Percentiles rank a stretch among this genome's conserved stretches.
These are phyloP conservation scores for Hymenoscyphus scutula DNA, from an alignment of 2,329 filamentous ascomycete species.

Conservation along the genomic window DNA sequence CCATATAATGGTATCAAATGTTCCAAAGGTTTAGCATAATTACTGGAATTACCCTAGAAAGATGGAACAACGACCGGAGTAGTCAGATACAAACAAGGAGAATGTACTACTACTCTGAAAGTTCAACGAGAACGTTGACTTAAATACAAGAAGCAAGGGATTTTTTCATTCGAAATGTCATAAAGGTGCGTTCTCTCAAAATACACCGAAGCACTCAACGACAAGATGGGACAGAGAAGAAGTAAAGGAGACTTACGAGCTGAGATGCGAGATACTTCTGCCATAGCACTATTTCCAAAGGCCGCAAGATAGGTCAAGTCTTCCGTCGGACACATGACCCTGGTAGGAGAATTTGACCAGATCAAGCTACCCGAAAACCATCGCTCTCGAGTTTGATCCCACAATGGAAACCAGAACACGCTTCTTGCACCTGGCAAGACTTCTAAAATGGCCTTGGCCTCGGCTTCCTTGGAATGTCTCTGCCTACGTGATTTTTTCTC, in stretches of 20 bases:
- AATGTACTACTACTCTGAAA: too few relatives aligned
- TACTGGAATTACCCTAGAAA: too few relatives aligned
- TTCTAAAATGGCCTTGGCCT: conserved; percentile 35
- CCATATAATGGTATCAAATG: too few relatives aligned
- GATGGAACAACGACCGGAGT: too few relatives aligned
- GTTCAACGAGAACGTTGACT: too few relatives aligned
- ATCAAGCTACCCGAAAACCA: conserved; percentile 51
- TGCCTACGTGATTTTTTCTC: conserved; percentile 21
- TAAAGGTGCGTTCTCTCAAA: too few relatives aligned
- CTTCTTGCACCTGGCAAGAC: conserved; percentile 46
- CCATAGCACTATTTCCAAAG: conserved; percentile 55
- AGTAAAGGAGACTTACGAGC: background rate
- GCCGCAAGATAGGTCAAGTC: conserved; percentile 52
- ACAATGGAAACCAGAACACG: conserved; percentile 48
- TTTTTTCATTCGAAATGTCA: too few relatives aligned
- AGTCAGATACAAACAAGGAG: too few relatives aligned
- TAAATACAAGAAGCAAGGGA: too few relatives aligned
- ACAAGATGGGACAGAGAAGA: background rate
- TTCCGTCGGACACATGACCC: conserved; percentile 45
- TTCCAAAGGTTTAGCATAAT: too few relatives aligned
- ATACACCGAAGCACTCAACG: background rate
- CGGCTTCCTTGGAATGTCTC: conserved; percentile 28
- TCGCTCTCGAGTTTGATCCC: conserved; percentile 45
- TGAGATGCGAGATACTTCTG: conserved; percentile 51
- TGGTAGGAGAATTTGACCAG: conserved; percentile 45